Base-by-base conservation (phyloP, 176 grass and related monocot genomes). In the Juncus effusus region DNA sequence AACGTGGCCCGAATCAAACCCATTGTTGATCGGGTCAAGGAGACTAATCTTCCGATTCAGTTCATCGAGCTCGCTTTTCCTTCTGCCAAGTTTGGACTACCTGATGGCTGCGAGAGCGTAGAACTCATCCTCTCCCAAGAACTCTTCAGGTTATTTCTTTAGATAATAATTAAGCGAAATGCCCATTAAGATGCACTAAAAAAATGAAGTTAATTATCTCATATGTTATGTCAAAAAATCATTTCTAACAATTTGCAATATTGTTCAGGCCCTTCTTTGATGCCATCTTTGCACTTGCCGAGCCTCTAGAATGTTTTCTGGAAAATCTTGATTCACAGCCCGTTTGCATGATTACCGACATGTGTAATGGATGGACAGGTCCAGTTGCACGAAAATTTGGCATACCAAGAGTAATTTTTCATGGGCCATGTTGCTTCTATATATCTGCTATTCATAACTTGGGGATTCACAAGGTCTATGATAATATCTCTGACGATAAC, bases 341-440 rank as follows among this genome's bases (percentile, higher is more conserved):
- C 10, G 63, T 6, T 58, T 83, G 83, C 76, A n/a, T 86, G 58
- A 53, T 90, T 39, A 61, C 80, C 44, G 80, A 84, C 36, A 76
- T 75, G 39, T 78, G 66, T 50, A 53, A 90, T 70, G 67, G 67
- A 7, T 86, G 76, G 87, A 84, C 83, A 41, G 56, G 3, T 1
- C 53, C 38, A 10, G 49, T 86, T 7, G 87, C 83, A 55, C 57
- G 73, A 0, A 78, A 80, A 3, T 77, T 90, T 63, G 59, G 76
- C n/a, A 55, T 42, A 10, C 77, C 83, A 0, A 76, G 77, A 19
- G 75, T 83, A 37, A 67, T 80, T 51, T 90, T 86, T 78, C 77
- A 86, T 13, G 76, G 80, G 2, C 68, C 77, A 47, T 16, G 15
- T 3, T 81, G 83, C 35, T 86, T 90, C 65, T 62, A 70, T 0